Conservation (phyloP, 768 basidiomycete species). For the Naganishia onofrii region DNA sequence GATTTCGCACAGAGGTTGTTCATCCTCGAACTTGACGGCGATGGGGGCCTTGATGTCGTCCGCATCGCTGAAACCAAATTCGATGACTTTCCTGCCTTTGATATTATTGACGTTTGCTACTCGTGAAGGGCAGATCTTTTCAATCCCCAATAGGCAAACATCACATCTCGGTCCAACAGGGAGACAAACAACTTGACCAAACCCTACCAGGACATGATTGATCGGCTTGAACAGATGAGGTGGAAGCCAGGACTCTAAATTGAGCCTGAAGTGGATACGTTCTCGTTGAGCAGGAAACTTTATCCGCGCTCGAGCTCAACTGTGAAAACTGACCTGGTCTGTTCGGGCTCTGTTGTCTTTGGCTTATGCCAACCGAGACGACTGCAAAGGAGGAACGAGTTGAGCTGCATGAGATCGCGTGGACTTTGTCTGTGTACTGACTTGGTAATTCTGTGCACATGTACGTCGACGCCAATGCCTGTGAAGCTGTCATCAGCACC, state of each 20-base stretch:
- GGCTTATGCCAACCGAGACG: conserved; percentile 86
- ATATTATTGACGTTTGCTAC: conserved; percentile 42
- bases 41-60: background rate
- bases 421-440: too few species aligned
- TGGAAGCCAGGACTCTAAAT: conserved; percentile 51
- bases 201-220: conserved; percentile 50
- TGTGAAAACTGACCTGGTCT: conserved; percentile 63
- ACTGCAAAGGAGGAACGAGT: too few species aligned
- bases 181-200: conserved; percentile 49
- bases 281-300: background rate
- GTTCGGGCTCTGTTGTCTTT: conserved; percentile 79
- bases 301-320: background rate
- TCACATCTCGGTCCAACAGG: conserved; percentile 51
- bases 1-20: background rate
- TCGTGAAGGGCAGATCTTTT: conserved; percentile 43
- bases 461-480: conserved; percentile 93
- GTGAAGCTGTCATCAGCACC: conserved; percentile 31
- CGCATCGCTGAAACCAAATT: conserved; percentile 39
- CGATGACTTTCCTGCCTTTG: conserved; percentile 45
- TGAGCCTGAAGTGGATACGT: conserved; percentile 32
- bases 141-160: conserved; percentile 44
- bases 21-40: background rate
- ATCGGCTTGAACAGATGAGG: conserved; percentile 47
- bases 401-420: too few species aligned
- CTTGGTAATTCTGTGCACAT: conserved; percentile 93